Percentiles rank a stretch among this genome's conserved stretches.
phyloP scores from a whole-genome alignment of 306 rosid species.

The Amphicarpaea edgeworthii region DNA sequence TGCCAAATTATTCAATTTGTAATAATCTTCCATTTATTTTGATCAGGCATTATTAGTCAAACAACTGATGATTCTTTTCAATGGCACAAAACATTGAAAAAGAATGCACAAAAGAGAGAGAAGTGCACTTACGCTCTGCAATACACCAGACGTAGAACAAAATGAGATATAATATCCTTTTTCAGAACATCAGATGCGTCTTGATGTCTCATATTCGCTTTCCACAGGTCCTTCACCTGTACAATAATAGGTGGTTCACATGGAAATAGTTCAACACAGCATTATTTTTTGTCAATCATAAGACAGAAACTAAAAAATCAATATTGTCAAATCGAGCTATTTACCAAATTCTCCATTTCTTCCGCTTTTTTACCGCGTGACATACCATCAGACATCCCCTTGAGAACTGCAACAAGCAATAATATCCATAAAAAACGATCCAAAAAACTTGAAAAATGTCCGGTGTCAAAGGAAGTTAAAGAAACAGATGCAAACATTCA shows the following conservation, averaged over 20 bases:
- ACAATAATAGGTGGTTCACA: slow-evolving; percentile 39
- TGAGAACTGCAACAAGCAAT: slow-evolving; percentile 75
- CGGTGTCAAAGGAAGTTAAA: slow-evolving; percentile 8
- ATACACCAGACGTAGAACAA: slow-evolving; percentile 88
- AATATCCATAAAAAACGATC: slow-evolving; percentile 10
- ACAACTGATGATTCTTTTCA: not conserved
- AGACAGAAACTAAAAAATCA: not conserved
- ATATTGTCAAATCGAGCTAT: not conserved
- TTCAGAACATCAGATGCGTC: slow-evolving; percentile 65
- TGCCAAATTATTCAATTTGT: not conserved
- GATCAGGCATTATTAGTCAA: slow-evolving; percentile 8
- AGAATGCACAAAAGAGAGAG: not conserved
- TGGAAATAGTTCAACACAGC: slow-evolving; percentile 2
- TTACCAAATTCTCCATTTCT: slow-evolving; percentile 81
- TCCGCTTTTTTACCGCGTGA: slow-evolving; percentile 89
- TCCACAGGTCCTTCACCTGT: slow-evolving; percentile 70
- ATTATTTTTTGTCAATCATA: not conserved
- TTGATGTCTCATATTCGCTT: slow-evolving; percentile 72
- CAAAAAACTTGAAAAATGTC: slow-evolving; percentile 5
- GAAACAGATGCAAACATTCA: not conserved
- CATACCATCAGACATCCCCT: slow-evolving; percentile 88
- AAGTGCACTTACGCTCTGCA: slow-evolving; percentile 76
- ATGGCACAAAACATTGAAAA: slow-evolving; percentile 2
- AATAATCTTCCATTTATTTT: slow-evolving; percentile 29
- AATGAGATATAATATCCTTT: slow-evolving; percentile 95